Base-by-base conservation (phyloP, 495 filamentous ascomycete species). In the Chaetomium fimeti region DNA sequence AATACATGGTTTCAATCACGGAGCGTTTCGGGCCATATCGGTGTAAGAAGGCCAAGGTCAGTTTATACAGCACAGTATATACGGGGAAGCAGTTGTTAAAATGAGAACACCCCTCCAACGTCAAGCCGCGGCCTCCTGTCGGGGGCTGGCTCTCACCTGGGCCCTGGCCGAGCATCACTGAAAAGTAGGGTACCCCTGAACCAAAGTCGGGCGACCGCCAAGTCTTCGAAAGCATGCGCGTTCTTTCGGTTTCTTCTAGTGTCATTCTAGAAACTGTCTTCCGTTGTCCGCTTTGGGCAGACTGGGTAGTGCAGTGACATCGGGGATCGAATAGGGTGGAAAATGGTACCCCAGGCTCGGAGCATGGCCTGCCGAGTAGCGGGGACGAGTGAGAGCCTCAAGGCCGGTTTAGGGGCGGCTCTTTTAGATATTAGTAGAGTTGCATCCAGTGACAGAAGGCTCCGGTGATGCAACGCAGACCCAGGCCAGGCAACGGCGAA, bases 201-300 rank as follows among this genome's bases (percentile, higher is more conserved):
- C 45, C n/a, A 11, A 8, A 20, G 4, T 11, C 45, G 16, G 18
- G 45, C 18, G 0, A 12, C n/a, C 6, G 45, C 45, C 45, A 49
- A 49, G 45, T 49, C 18, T 49, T 20, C 11, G 8, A 12, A 12
- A 49, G 18, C 45, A 49, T 24, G 8, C n/a, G 16, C 22, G 15
- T 49, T 49, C 45, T 24, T 20, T 24, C 2, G 20, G n/a, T 0
- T 49, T 49, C 45, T 49, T 49, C 45, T 49, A 49, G 16, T 49
- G 45, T 8, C 45, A 24, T 49, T 49, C 45, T 49, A 20, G 45
- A 49, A 49, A 49, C n/a, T n/a, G 20, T 49, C 45, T 24, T 49
- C 18, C 18, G 45, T 24, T 49, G 24, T n/a, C 20, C 20, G 0
- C n/a, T 43, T 43, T 15, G 13, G 40, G 13, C 40, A 43, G 13